Evolutionary conservation across 2,329 filamentous ascomycete species (phyloP), one percentile per base, ranked within the genome.

Genomic region (Pseudogymnoascus sp.): DNA sequence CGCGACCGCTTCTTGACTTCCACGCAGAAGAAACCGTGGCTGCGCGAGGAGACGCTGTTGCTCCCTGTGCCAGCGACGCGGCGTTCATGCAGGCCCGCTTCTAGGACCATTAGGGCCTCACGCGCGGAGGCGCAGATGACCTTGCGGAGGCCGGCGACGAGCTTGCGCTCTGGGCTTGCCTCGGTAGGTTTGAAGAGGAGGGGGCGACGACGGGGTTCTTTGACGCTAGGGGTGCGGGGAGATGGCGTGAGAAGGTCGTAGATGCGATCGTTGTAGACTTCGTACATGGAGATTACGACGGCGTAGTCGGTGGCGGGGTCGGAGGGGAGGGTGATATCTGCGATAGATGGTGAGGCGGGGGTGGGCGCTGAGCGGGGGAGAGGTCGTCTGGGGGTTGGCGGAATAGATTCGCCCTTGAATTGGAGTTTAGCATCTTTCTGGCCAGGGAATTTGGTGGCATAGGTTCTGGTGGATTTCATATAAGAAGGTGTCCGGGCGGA

Each of bases 231-330:
- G 0, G 81, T 81, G 66, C 83, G 83, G 21, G 80, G 76, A 2
- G 84, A 82, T 0, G 85, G 83, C 0, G 88, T 89, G 1, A 99
- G 80, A 0, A 99, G 85, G 71, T 99, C 95, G 74, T 96, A 97
- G 68, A 99, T 97, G 37, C 93, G 88, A 76, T 99, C 93, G 72
- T 99, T 99, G 79, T 99, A 97, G 1, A 99, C 93, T 75, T 99
- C 95, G 75, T 97, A 97, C 93, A 99, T 99, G 62, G 92, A 96
- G 21, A 99, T 82, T 10, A 99, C 79, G 62, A 99, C 86, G 4
- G 89, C 88, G 70, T 97, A 97, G 69, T 96, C 91, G 62, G 88
- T 85, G 19, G 83, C 83, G 0, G 81, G 79, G 66, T 93, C 89
- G 59, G 86, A 79, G 0, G 85, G 81, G 0, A 96, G 80, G 4